A percentile compares a stretch with the other conserved stretches of the same genome.
These are phyloP conservation scores for Chaetomium globosum DNA, from an alignment of 2,329 filamentous ascomycete genomes.

Conservation along the genomic window DNA sequence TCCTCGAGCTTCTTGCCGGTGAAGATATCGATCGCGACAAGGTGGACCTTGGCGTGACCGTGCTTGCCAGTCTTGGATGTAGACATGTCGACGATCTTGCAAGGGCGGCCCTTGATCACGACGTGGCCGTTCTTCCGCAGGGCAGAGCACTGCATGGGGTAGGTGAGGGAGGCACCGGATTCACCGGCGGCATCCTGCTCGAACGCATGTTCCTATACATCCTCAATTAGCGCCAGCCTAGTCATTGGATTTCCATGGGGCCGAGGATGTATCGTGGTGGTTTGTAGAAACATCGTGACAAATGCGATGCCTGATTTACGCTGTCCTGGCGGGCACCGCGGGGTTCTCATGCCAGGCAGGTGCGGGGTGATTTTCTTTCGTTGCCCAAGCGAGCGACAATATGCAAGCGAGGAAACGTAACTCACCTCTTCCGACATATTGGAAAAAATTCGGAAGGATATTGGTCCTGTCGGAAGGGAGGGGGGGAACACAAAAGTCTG, in stretches of 20 bases:
- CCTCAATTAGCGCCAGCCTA: slow-evolving; percentile 7
- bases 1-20: slow-evolving; percentile 99
- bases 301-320: slow-evolving; percentile 20
- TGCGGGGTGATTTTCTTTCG: slow-evolving; percentile 52
- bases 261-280: not conserved
- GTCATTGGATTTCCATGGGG: not conserved
- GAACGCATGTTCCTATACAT: slow-evolving; percentile 66
- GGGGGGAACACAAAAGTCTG: slow-evolving; percentile 41
- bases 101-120: slow-evolving; percentile 97
- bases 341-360: slow-evolving; percentile 40
- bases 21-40: slow-evolving; percentile 98
- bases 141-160: slow-evolving; percentile 98
- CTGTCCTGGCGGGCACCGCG: slow-evolving; percentile 29
- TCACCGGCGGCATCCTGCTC: slow-evolving; percentile 71
- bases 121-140: slow-evolving; percentile 99
- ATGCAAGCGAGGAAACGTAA: slow-evolving; percentile 27
- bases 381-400: slow-evolving; percentile 38
- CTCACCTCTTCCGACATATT: slow-evolving; percentile 56
- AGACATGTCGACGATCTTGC: slow-evolving; percentile 99
- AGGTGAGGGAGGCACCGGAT: slow-evolving; percentile 93
- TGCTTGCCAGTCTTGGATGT: slow-evolving; percentile 99
- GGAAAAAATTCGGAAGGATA: slow-evolving; percentile 47
- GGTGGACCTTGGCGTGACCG: slow-evolving; percentile 99
- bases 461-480: slow-evolving; percentile 36
- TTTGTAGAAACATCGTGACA: not conserved